Evolutionary conservation across 352 stramenopile genomes (phyloP), one percentile per base, ranked within the genome.

Genomic region (Phytophthora pisi): DNA sequence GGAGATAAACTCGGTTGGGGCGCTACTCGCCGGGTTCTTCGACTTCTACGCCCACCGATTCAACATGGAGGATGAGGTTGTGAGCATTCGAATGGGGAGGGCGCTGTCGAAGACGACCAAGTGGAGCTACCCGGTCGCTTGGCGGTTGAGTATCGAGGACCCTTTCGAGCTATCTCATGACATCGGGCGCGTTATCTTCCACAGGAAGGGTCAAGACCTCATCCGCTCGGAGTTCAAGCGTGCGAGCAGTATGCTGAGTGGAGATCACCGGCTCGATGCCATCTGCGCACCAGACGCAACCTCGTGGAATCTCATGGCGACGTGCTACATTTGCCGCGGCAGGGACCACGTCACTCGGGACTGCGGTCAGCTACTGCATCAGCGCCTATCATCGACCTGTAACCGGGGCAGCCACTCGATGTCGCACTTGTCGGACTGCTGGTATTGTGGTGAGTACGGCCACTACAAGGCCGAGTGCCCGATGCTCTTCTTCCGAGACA

Each of bases 21-120:
- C 93, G 47, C 70, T 99, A 6, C 86, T 99, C 11, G 81, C 90
- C 20, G 95, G 91, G 0, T 99, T 99, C 82, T 99, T 99, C 76
- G 86, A 92, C 18, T 99, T 98, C 70, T 99, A 98, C 75, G 90
- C 93, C 3, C 93, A 82, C 49, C 84, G 98, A 42, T 99, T 99
- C 67, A 97, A 99, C 77, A 91, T 96, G 70, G 93, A 97, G 49
- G 82, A 96, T 49, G 75, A 96, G 20, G 95, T 99, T 5, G 93
- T 99, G 49, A 98, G 91, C 59, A 81, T 99, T 13, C 88, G 97
- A 9, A 84, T 81, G 15, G 95, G 84, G 10, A 70, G 70, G 3
- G 34, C 79, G 7, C 65, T 94, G 53, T 80, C 82, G 2, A 93
- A 92, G 64, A 79, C 77, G 38, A 84, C 80, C 13, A 94, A 88